These are phyloP conservation scores for Chaetothyriales sp. DNA, from an alignment of 2,329 filamentous ascomycete species.

Conservation along the genomic window DNA sequence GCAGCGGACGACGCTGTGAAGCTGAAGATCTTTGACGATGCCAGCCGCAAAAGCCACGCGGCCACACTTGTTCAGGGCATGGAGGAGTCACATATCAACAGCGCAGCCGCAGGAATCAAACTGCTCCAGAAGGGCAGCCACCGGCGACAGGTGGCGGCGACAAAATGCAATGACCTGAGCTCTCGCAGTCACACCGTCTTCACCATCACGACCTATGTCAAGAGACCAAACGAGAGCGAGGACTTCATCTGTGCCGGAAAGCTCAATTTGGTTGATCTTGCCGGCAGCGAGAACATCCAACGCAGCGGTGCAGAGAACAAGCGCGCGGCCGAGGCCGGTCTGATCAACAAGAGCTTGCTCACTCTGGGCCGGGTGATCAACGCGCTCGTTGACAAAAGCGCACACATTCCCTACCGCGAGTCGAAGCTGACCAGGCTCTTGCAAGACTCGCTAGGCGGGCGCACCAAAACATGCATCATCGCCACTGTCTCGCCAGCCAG, in stretches of 20 bases:
- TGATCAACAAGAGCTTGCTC: slow-evolving; percentile 95
- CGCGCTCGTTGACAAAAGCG: slow-evolving; percentile 74
- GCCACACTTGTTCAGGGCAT: slow-evolving; percentile 89
- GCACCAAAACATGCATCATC: slow-evolving; percentile 97
- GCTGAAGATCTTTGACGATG: slow-evolving; percentile 90
- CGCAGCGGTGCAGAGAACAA: slow-evolving; percentile 96
- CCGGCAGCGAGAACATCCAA: slow-evolving; percentile 94
- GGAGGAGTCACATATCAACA: slow-evolving; percentile 89
- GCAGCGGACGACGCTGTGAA: slow-evolving; percentile 68
- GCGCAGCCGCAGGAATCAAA: slow-evolving; percentile 70
- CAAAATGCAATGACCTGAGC: slow-evolving; percentile 98
- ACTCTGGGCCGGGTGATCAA: slow-evolving; percentile 96
- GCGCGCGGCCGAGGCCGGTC: slow-evolving; percentile 79
- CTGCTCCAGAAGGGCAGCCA: slow-evolving; percentile 77
- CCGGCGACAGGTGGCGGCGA: slow-evolving; percentile 94
- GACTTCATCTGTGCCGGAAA: slow-evolving; percentile 85
- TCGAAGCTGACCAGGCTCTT: slow-evolving; percentile 89
- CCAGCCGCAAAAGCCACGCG: slow-evolving; percentile 66
- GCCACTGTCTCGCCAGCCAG: slow-evolving; percentile 90
- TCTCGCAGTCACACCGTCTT: slow-evolving; percentile 96
- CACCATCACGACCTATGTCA: slow-evolving; percentile 83
- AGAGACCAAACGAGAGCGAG: slow-evolving; percentile 65
- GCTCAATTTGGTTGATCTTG: slow-evolving; percentile 88
- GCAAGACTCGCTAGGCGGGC: slow-evolving; percentile 89
- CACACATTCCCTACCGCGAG: slow-evolving; percentile 84